Conservation (phyloP, 2,329 filamentous ascomycete species). For the Chaetothyriales sp. region DNA sequence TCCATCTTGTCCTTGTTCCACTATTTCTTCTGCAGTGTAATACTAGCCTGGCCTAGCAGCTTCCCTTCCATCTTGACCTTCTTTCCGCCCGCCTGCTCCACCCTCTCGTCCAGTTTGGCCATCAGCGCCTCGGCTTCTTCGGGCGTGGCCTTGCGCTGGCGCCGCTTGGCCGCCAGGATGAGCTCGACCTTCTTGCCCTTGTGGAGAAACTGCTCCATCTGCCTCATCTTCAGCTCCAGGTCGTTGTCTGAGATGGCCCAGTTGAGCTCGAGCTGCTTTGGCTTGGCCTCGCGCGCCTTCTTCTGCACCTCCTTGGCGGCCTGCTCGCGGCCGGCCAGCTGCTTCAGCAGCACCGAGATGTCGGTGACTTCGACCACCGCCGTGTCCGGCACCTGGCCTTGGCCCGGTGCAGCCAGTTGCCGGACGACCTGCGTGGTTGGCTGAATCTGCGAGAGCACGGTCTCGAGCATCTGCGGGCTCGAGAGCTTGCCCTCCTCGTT, state of each 20-base stretch:
- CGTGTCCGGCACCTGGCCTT: slow-evolving; percentile 18
- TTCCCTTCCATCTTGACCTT: slow-evolving; percentile 32
- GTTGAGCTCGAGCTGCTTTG: slow-evolving; percentile 76
- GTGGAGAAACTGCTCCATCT: slow-evolving; percentile 53
- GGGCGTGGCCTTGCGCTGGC: slow-evolving; percentile 43
- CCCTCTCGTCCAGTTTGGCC: slow-evolving; percentile 33
- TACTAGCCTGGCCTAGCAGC: slow-evolving; percentile 22
- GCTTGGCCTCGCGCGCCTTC: slow-evolving; percentile 23
- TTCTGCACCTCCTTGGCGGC: slow-evolving; percentile 26
- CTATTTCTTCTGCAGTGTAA: slow-evolving; percentile 9
- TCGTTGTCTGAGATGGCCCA: slow-evolving; percentile 75
- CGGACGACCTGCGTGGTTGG: slow-evolving; percentile 38
- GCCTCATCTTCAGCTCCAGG: slow-evolving; percentile 55
- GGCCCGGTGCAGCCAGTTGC: slow-evolving; percentile 29
- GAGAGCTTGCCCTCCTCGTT: slow-evolving; percentile 5
- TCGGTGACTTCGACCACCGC: slow-evolving; percentile 61
- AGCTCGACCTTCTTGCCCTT: slow-evolving; percentile 68
- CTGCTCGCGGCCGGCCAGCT: slow-evolving; percentile 26
- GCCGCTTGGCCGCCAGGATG: slow-evolving; percentile 53
- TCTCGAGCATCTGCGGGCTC: slow-evolving; percentile 6
- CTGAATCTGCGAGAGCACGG: slow-evolving; percentile 33
- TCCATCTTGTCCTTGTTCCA: slow-evolving; percentile 29
- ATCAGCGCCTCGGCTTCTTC: slow-evolving; percentile 51
- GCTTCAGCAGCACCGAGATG: slow-evolving; percentile 39
- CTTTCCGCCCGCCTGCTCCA: slow-evolving; percentile 29